Evolutionary conservation across 495 filamentous ascomycete species (phyloP), one percentile per base, ranked within the genome.

Genomic region (Penicillium turbatum): DNA sequence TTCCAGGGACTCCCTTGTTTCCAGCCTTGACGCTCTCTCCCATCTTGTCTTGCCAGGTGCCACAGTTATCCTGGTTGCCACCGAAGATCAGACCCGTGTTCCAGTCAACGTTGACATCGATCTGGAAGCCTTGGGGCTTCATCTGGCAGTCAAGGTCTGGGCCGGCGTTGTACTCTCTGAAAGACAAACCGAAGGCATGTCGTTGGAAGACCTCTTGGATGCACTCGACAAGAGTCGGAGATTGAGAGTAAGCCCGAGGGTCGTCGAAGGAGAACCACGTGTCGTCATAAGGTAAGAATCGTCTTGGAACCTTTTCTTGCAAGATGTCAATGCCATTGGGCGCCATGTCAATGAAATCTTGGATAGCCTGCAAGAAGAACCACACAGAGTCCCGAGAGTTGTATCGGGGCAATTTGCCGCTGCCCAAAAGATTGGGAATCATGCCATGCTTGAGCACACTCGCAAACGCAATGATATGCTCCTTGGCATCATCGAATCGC

Each of bases 11-110:
- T 47, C 95, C 95, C 75, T 96, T 97, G 62, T 83, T 95, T 34
- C 87, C 85, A 19, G 95, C 95, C 51, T 84, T 88, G 50, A 87
- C 81, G 51, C 89, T 95, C 70, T 99, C 95, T n/a, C 95, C 95
- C 93, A 97, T 99, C 79, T 99, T 99, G 73, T 99, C 95, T 87
- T 96, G 95, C 95, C 95, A 99, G 5, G 95, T 99, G 48, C 95
- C 95, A 61, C 95, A 99, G 65, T 99, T 99, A 66, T 72, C 75
- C 65, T 97, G 90, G 58, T 86, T 97, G 32, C 95, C 95, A 34
- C 95, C 95, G 59, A 92, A 95, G 53, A 99, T 85, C 48, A 99
- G 79, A 15, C 95, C 95, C 2, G 87, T 96, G 10, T 82, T 78
- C 95, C 93, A 97, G 64, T 97, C 92, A 11, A 95, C 88, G 26